Percentiles rank a stretch among this genome's conserved stretches.
These are phyloP conservation scores for Athelia psychrophila DNA, from an alignment of 1,284 basidiomycete genomes.

Conservation along the genomic window DNA sequence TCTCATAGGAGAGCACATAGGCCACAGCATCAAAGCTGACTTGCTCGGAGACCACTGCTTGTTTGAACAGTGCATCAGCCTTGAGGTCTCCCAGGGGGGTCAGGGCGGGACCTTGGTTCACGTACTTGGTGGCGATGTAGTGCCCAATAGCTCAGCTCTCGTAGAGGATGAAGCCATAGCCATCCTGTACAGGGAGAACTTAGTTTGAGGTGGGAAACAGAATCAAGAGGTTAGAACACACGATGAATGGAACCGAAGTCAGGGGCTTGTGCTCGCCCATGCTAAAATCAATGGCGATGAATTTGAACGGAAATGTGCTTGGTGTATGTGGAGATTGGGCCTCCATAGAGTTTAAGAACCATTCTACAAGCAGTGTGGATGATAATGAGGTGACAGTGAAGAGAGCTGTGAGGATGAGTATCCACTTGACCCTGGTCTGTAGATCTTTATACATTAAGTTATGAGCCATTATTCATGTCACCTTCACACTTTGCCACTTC, in stretches of 20 bases:
- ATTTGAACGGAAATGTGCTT: slow-evolving; percentile 50
- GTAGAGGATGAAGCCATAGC: slow-evolving; percentile 43
- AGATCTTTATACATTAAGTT: no score
- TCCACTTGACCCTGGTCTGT: no score
- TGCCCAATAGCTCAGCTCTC: slow-evolving; percentile 54
- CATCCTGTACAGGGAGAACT: slow-evolving; percentile 23
- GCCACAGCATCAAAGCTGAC: slow-evolving; percentile 25
- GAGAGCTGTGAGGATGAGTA: no score
- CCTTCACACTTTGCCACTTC: no score
- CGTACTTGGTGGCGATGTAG: slow-evolving; percentile 45
- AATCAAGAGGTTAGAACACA: slow-evolving; percentile 20
- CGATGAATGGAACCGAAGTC: slow-evolving; percentile 58
- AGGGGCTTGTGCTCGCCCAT: slow-evolving; percentile 46
- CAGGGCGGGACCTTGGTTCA: slow-evolving; percentile 28
- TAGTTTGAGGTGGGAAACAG: neutral
- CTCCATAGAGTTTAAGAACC: slow-evolving; percentile 51
- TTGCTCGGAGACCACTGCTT: slow-evolving; percentile 22
- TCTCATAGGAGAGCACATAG: neutral
- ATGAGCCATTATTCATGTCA: no score
- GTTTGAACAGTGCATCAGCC: slow-evolving; percentile 27
- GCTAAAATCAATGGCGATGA: slow-evolving; percentile 38
- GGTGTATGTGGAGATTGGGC: slow-evolving; percentile 38
- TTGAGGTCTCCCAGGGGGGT: slow-evolving; percentile 29
- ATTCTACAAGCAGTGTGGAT: no score
- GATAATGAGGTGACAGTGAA: no score